phyloP scores from a whole-genome alignment of 139 green algal genomes.

The Marvania coccoides region DNA sequence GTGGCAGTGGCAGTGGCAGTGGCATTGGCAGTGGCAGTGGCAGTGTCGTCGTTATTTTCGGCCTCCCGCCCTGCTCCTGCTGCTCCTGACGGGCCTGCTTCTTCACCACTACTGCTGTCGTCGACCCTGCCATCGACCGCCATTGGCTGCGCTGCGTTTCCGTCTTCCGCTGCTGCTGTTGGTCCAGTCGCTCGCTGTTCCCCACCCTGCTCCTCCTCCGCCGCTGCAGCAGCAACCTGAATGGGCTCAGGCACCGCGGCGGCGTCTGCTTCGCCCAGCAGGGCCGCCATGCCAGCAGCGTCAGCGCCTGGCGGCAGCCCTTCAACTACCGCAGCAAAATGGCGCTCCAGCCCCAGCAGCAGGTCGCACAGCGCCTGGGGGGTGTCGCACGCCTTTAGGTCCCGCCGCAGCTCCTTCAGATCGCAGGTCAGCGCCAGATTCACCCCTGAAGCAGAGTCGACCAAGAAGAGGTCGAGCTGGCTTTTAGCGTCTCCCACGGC shows the following conservation, averaged over 20 bases:
- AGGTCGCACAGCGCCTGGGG: conserved; percentile 9
- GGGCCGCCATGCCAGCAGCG: conserved; percentile 8
- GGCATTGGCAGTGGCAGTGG: too few species aligned
- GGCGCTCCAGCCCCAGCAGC: conserved; percentile 22
- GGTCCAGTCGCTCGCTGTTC: background rate
- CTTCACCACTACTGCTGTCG: background rate
- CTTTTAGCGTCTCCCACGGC: conserved; percentile 3
- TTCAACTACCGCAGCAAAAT: conserved; percentile 10
- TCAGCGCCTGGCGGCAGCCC: conserved; percentile 24
- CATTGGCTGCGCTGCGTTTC: background rate
- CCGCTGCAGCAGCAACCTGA: background rate
- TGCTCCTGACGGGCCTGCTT: background rate
- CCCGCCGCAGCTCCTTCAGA: background rate
- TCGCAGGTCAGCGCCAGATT: background rate
- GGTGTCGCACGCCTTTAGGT: background rate
- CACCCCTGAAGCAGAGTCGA: conserved; percentile 8
- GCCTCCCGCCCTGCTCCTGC: background rate
- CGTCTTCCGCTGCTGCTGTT: background rate
- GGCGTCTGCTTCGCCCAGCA: conserved; percentile 12
- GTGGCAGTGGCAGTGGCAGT: background rate
- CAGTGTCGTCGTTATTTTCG: too few species aligned
- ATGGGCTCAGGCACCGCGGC: background rate
- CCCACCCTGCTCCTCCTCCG: conserved; percentile 3
- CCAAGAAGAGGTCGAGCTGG: conserved; percentile 17
- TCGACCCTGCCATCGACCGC: conserved; percentile 1